Evolutionary conservation across 441 rosid genomes (phyloP).

Genomic region (Populus hybrid): DNA sequence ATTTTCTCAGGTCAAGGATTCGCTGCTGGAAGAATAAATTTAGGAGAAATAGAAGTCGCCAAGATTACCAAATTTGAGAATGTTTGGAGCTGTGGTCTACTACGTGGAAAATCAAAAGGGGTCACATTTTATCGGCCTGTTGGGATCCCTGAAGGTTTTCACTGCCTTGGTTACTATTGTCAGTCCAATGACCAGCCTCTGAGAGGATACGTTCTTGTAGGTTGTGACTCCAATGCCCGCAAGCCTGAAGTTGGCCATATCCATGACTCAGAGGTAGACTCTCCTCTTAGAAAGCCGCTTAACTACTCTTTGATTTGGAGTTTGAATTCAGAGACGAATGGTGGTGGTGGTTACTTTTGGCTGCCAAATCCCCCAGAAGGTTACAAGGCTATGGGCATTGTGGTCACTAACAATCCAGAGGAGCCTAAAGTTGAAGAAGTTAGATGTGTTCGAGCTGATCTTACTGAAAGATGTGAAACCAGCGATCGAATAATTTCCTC

Average conservation of each 20-base stretch:
- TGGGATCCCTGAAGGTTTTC: conserved; percentile 55
- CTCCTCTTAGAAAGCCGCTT: conserved; percentile 49
- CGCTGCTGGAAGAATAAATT: conserved; percentile 50
- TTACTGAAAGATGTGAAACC: conserved; percentile 58
- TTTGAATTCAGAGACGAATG: conserved; percentile 26
- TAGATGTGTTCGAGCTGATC: conserved; percentile 72
- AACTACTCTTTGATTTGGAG: conserved; percentile 61
- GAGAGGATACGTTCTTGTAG: conserved; percentile 69
- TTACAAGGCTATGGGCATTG: conserved; percentile 59
- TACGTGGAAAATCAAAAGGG: conserved; percentile 34
- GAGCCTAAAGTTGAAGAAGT: conserved; percentile 68
- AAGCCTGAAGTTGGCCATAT: conserved; percentile 11
- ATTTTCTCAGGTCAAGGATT: conserved; percentile 60
- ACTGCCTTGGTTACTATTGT: conserved; percentile 73
- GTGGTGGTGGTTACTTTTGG: conserved; percentile 62
- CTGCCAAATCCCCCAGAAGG: conserved; percentile 73
- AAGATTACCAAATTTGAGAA: conserved; percentile 48
- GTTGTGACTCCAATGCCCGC: conserved; percentile 33
- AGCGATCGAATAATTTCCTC: conserved; percentile 34
- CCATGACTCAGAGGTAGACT: conserved; percentile 24
- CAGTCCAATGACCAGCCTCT: conserved; percentile 58
- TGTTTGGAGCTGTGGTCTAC: conserved; percentile 48
- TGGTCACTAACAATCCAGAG: conserved; percentile 50
- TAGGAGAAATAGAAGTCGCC: conserved; percentile 60
- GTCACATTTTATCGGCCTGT: conserved; percentile 60